Evolutionary conservation across 352 stramenopile genomes (phyloP).

Genomic region (Globisporangium iwayamae): DNA sequence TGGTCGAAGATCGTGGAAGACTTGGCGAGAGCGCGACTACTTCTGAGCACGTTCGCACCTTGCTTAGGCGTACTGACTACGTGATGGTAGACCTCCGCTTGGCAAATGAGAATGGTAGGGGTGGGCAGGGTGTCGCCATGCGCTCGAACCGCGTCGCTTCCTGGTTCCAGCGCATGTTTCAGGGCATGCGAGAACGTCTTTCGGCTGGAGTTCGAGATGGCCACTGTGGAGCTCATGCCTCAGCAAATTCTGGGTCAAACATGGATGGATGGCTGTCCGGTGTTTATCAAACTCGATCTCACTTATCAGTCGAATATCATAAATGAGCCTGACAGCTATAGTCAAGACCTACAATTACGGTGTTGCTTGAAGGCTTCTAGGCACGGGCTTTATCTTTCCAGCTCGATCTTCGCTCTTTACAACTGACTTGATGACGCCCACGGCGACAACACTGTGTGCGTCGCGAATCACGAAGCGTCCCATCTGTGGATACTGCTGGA

Average conservation of each 20-base stretch:
- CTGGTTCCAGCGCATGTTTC: neutral
- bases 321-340: neutral
- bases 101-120: too few species aligned
- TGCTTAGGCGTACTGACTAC: too few species aligned
- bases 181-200: neutral
- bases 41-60: too few species aligned
- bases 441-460: constrained; percentile 95
- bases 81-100: too few species aligned
- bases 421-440: constrained; percentile 96
- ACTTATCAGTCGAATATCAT: neutral
- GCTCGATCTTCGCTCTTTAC: constrained; percentile 68
- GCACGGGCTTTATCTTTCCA: neutral
- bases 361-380: neutral
- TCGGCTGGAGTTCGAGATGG: neutral
- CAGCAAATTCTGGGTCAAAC: neutral
- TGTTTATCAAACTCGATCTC: neutral
- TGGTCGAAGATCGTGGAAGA: too few species aligned
- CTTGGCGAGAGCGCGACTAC: too few species aligned
- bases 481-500: constrained; percentile 95
- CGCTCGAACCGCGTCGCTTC: neutral
- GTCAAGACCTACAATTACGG: neutral
- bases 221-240: neutral
- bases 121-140: too few species aligned
- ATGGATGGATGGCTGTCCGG: too few species aligned
- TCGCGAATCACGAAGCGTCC: constrained; percentile 96